These are phyloP conservation scores for Hortaea werneckii DNA, from an alignment of 2,329 filamentous ascomycete genomes.

Conservation along the genomic window DNA sequence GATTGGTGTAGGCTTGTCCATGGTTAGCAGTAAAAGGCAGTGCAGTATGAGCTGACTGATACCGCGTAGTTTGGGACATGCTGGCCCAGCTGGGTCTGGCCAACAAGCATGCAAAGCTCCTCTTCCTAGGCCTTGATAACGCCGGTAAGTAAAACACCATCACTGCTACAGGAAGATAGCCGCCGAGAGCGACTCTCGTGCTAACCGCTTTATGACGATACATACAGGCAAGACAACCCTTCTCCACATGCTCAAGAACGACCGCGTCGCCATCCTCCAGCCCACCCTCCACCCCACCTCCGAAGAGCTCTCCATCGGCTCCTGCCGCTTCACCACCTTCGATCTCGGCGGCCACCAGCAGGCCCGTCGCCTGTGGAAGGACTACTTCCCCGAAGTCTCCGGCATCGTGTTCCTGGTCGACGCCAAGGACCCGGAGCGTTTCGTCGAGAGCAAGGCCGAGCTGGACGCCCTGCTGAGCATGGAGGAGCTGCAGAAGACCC, in stretches of 20 bases:
- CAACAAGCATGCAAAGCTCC: constrained; percentile 93
- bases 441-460: constrained; percentile 90
- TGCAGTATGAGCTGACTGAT: too few species aligned
- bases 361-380: constrained; percentile 88
- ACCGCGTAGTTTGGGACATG: constrained; percentile 66
- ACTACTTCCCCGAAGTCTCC: constrained; percentile 93
- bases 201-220: not conserved
- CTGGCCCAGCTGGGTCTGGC: constrained; percentile 77
- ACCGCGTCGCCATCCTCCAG: constrained; percentile 82
- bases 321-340: constrained; percentile 73
- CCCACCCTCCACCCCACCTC: constrained; percentile 88
- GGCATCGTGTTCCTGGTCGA: constrained; percentile 97
- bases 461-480: constrained; percentile 86
- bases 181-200: too few species aligned
- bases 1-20: constrained; percentile 68
- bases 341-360: constrained; percentile 91
- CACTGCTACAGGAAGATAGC: not conserved
- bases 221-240: constrained; percentile 31
- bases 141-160: constrained; percentile 47
- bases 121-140: constrained; percentile 89
- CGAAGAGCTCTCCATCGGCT: constrained; percentile 85
- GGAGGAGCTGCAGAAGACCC: constrained; percentile 93
- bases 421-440: constrained; percentile 91
- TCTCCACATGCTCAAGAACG: constrained; percentile 95
- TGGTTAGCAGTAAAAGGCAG: too few species aligned